Conservation (phyloP, 768 basidiomycete genomes). For the Hebeloma cylindrosporum region DNA sequence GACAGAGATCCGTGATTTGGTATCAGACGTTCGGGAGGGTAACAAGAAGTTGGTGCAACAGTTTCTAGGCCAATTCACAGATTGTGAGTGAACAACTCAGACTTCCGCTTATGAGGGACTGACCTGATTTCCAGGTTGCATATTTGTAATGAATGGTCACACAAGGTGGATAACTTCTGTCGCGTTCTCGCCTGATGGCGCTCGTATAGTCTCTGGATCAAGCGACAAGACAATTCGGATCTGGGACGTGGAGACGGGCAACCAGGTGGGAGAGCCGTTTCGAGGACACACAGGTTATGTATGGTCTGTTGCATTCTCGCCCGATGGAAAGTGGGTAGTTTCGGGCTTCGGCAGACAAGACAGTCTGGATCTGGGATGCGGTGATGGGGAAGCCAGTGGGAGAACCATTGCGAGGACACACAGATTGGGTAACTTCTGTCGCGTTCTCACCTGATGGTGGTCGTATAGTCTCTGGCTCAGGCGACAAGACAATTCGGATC, state of each 20-base stretch:
- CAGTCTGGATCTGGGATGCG: constrained; percentile 14
- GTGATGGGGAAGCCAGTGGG: constrained; percentile 5
- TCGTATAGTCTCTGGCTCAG: constrained; percentile 4
- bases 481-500: constrained; percentile 5
- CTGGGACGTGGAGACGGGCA: constrained; percentile 8
- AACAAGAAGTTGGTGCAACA: no score
- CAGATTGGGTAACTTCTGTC: constrained; percentile 3
- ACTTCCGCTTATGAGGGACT: no score
- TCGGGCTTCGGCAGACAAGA: constrained; percentile 5
- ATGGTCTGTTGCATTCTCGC: constrained; percentile 7
- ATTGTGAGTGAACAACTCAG: no score
- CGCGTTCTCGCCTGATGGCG: constrained; percentile 15
- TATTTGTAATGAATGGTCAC: constrained; percentile 2
- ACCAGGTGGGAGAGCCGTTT: background rate
- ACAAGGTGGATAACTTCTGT: constrained; percentile 2
- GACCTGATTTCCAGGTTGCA: no score
- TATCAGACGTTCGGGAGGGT: background rate
- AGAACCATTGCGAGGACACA: constrained; percentile 8
- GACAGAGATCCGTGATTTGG: constrained; percentile 1
- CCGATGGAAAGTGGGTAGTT: constrained; percentile 4
- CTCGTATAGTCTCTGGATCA: constrained; percentile 9
- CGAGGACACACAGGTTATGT: constrained; percentile 1
- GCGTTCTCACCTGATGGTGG: constrained; percentile 7
- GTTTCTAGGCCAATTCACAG: no score
- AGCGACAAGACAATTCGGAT: constrained; percentile 6